Conservation (phyloP, 2,329 filamentous ascomycete species). For the Epichloe typhina region DNA sequence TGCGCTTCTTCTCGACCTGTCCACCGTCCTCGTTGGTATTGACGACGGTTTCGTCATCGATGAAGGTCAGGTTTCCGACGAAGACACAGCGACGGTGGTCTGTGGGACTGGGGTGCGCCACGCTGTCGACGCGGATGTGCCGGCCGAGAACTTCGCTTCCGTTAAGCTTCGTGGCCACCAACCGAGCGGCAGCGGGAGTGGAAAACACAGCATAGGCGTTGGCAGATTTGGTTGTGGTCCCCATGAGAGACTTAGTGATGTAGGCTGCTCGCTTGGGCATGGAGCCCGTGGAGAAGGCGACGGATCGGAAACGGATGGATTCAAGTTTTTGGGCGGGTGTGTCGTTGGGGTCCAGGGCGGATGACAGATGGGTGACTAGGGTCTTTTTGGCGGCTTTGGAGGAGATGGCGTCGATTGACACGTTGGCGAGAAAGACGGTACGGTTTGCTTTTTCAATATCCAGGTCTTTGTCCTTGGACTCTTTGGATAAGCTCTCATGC, state of each 20-base stretch:
- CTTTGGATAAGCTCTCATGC: constrained; percentile 43
- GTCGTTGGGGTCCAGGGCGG: constrained; percentile 47
- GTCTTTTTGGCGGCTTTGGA: constrained; percentile 71
- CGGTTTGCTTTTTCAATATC: constrained; percentile 62
- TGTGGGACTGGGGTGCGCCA: constrained; percentile 71
- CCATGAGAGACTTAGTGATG: constrained; percentile 82
- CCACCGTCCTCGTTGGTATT: constrained; percentile 52
- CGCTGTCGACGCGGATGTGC: constrained; percentile 80
- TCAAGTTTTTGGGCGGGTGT: constrained; percentile 59
- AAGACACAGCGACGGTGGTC: constrained; percentile 90
- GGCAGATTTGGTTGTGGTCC: constrained; percentile 78
- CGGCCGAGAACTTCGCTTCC: constrained; percentile 72
- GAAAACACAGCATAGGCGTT: constrained; percentile 92
- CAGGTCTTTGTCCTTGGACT: constrained; percentile 57
- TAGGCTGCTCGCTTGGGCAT: constrained; percentile 91
- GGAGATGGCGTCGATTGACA: constrained; percentile 69
- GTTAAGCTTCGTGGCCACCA: constrained; percentile 67
- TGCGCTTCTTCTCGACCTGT: constrained; percentile 58
- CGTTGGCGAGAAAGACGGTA: constrained; percentile 88
- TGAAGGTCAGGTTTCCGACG: constrained; percentile 89
- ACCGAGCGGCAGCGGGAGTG: constrained; percentile 58
- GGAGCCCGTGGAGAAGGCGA: constrained; percentile 62
- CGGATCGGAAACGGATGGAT: constrained; percentile 87
- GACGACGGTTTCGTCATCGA: constrained; percentile 74
- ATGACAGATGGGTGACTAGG: constrained; percentile 64